Conservation (phyloP, 768 basidiomycete genomes). For the Paxillus involutus region DNA sequence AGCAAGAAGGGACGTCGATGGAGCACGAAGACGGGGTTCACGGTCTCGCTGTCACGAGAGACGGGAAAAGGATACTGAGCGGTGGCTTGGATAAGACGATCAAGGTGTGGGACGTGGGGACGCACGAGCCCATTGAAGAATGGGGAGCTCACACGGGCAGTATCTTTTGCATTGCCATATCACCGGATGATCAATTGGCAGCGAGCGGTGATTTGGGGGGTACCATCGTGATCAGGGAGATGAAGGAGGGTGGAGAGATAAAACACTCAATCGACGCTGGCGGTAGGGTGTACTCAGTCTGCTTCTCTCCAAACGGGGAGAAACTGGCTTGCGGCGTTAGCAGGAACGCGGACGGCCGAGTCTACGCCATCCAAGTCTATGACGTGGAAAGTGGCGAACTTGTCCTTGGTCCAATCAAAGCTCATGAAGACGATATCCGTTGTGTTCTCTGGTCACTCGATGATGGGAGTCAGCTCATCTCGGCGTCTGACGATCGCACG, state of each 20-base stretch:
- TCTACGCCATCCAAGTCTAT: not conserved
- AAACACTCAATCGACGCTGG: not conserved
- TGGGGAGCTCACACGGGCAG: no score
- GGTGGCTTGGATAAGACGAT: no score
- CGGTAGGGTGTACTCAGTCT: not conserved
- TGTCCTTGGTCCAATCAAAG: not conserved
- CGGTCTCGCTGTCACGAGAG: no score
- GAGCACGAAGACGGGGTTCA: no score
- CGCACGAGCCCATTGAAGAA: no score
- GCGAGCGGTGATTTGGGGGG: not conserved
- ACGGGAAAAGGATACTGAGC: no score
- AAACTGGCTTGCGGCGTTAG: conserved; percentile 1
- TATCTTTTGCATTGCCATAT: not conserved
- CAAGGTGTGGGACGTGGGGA: no score
- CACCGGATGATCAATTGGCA: not conserved
- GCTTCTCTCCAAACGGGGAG: conserved; percentile 1
- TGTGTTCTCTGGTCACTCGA: conserved; percentile 1
- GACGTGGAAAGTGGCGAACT: not conserved
- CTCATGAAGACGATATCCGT: not conserved
- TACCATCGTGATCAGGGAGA: not conserved
- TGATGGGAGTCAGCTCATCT: conserved; percentile 3
- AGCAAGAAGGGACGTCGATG: no score
- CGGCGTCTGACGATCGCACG: not conserved
- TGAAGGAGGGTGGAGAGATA: not conserved
- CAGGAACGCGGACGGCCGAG: no score